These are phyloP conservation scores for Annulohypoxylon moriforme DNA, from an alignment of 495 filamentous ascomycete genomes.

Conservation along the genomic window DNA sequence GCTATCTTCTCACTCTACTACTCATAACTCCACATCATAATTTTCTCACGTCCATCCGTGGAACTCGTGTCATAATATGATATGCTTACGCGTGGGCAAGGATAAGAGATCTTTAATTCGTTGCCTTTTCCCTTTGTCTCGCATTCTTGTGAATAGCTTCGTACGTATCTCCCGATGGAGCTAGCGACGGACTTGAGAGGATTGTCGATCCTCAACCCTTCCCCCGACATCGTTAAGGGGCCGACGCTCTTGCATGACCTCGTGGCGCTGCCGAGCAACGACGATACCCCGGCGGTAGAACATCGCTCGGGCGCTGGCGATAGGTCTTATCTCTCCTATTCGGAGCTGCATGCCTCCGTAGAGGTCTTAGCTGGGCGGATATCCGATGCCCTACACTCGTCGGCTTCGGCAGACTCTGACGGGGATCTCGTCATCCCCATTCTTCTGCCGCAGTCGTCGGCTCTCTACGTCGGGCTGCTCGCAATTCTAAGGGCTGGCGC, in stretches of 20 bases:
- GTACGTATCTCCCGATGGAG: conserved; percentile 29
- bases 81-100: not conserved
- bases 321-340: conserved; percentile 64
- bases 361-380: conserved; percentile 64
- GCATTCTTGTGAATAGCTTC: not conserved
- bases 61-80: not conserved
- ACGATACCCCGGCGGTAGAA: conserved; percentile 64
- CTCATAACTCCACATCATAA: not conserved
- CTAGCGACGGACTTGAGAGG: conserved; percentile 21
- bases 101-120: not conserved
- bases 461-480: conserved; percentile 77
- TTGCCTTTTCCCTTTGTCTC: not conserved
- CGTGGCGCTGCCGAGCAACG: conserved; percentile 48
- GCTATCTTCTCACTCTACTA: not conserved
- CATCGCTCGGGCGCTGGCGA: conserved; percentile 63
- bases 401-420: conserved; percentile 7
- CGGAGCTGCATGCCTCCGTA: conserved; percentile 67
- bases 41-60: not conserved
- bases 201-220: conserved; percentile 72
- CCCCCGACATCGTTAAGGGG: conserved; percentile 65
- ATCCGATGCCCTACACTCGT: conserved; percentile 37
- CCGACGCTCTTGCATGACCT: conserved; percentile 76
- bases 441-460: conserved; percentile 73
- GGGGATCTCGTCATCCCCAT: conserved; percentile 71
- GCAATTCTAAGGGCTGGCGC: conserved; percentile 80